phyloP scores from a whole-genome alignment of 495 filamentous ascomycete species.

The Penicillium verhagenii region DNA sequence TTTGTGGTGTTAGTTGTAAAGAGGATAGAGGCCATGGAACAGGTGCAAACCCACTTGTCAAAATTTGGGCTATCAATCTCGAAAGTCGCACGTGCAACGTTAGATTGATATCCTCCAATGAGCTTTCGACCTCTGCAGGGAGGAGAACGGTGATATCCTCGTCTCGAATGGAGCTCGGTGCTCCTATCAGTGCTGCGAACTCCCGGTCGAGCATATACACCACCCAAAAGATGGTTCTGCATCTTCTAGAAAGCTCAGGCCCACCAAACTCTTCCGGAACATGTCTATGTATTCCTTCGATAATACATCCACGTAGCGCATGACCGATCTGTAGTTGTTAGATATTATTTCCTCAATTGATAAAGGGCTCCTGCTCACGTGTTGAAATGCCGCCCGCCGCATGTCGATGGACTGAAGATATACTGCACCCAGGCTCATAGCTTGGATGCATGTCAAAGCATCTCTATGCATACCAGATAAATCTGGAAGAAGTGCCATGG shows the following conservation, averaged over 20 bases:
- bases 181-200: constrained; percentile 36
- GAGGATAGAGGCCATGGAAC: background rate
- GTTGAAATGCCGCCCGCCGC: constrained; percentile 34
- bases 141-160: constrained; percentile 39
- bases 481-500: constrained; percentile 39
- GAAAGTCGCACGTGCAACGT: constrained; percentile 33
- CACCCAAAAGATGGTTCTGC: constrained; percentile 38
- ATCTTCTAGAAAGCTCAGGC: constrained; percentile 27
- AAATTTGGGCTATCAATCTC: constrained; percentile 27
- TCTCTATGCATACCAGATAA: constrained; percentile 34
- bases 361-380: constrained; percentile 16
- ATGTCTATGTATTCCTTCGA: constrained; percentile 38
- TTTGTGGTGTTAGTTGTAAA: background rate
- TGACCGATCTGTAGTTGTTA: constrained; percentile 28
- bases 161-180: constrained; percentile 35
- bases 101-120: constrained; percentile 27
- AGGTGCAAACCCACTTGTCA: constrained; percentile 22
- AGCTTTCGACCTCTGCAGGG: constrained; percentile 26
- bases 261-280: constrained; percentile 27
- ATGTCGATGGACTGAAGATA: constrained; percentile 42
- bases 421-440: constrained; percentile 32
- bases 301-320: constrained; percentile 35
- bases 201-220: constrained; percentile 42
- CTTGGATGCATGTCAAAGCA: constrained; percentile 34
- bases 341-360: background rate